Percentiles rank a stretch among this genome's conserved stretches.
Evolutionary conservation across 2,329 filamentous ascomycete genomes (phyloP).

Genomic region (Penicillium sp.): DNA sequence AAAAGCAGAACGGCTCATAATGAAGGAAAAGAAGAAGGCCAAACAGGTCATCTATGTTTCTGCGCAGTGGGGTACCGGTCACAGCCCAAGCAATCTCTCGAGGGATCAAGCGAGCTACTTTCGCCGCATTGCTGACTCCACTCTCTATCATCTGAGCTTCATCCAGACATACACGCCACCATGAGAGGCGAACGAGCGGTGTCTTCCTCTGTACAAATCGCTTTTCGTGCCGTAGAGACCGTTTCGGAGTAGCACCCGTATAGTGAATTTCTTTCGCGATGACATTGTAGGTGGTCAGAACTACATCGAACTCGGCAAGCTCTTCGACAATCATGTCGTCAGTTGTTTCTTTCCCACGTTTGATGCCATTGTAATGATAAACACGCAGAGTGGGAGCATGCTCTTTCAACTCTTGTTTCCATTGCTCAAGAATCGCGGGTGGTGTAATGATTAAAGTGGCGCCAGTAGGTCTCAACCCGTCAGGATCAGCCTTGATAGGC

Average conservation of each 20-base stretch:
- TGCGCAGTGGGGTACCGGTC: slow-evolving; percentile 84
- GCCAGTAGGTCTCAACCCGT: slow-evolving; percentile 43
- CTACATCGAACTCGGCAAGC: slow-evolving; percentile 54
- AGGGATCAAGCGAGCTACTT: slow-evolving; percentile 75
- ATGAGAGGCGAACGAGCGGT: slow-evolving; percentile 75
- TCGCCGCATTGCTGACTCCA: slow-evolving; percentile 78
- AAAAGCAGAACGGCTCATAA: slow-evolving; percentile 72
- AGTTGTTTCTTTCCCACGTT: slow-evolving; percentile 33
- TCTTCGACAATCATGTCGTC: slow-evolving; percentile 48
- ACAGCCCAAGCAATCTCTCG: slow-evolving; percentile 88
- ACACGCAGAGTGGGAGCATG: slow-evolving; percentile 60
- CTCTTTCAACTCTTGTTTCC: slow-evolving; percentile 58
- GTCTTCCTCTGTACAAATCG: slow-evolving; percentile 67
- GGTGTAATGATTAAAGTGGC: slow-evolving; percentile 65
- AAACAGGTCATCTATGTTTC: slow-evolving; percentile 73
- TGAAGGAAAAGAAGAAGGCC: slow-evolving; percentile 79
- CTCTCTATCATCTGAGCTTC: slow-evolving; percentile 88
- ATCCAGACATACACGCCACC: slow-evolving; percentile 78
- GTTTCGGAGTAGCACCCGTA: slow-evolving; percentile 66
- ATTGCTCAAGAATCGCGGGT: slow-evolving; percentile 61
- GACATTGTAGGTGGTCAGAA: slow-evolving; percentile 65
- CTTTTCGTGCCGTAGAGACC: slow-evolving; percentile 64
- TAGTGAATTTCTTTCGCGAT: slow-evolving; percentile 81
- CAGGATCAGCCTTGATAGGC: slow-evolving; percentile 17
- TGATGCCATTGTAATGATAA: slow-evolving; percentile 58